Conservation (phyloP, 176 grass and related monocot genomes). For the Paspalum notatum region DNA sequence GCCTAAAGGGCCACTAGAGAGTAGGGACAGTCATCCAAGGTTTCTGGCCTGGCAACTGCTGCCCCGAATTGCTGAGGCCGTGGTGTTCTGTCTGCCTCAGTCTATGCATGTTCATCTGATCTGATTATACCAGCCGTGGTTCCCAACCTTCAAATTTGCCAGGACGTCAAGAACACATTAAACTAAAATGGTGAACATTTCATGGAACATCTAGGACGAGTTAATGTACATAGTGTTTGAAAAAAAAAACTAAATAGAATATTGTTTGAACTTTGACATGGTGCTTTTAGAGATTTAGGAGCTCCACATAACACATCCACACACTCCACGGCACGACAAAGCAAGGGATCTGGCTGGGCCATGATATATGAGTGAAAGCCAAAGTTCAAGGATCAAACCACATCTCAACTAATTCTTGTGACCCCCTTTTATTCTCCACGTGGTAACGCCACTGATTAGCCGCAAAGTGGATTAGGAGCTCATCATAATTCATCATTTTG, state of each 20-base stretch:
- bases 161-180: not conserved
- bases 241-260: not conserved
- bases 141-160: not conserved
- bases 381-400: conserved; percentile 53
- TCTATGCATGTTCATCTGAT: conserved; percentile 11
- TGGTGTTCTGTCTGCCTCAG: conserved; percentile 44
- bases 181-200: not conserved
- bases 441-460: conserved; percentile 42
- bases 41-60: conserved; percentile 44
- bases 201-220: not conserved
- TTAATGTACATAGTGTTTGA: not conserved
- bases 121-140: conserved; percentile 25
- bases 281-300: not conserved
- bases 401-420: conserved; percentile 29
- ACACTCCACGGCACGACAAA: not conserved
- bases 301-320: conserved; percentile 10
- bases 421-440: conserved; percentile 32
- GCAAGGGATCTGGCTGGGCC: conserved; percentile 34
- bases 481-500: conserved; percentile 28
- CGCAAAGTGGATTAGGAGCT: conserved; percentile 44
- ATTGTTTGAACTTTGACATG: not conserved
- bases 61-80: conserved; percentile 46
- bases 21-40: conserved; percentile 48
- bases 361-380: conserved; percentile 46
- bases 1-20: conserved; percentile 34